Percentiles rank a stretch among this genome's conserved stretches.
These are phyloP conservation scores for Phlebopus sp. DNA, from an alignment of 1,284 basidiomycete genomes.

Conservation along the genomic window DNA sequence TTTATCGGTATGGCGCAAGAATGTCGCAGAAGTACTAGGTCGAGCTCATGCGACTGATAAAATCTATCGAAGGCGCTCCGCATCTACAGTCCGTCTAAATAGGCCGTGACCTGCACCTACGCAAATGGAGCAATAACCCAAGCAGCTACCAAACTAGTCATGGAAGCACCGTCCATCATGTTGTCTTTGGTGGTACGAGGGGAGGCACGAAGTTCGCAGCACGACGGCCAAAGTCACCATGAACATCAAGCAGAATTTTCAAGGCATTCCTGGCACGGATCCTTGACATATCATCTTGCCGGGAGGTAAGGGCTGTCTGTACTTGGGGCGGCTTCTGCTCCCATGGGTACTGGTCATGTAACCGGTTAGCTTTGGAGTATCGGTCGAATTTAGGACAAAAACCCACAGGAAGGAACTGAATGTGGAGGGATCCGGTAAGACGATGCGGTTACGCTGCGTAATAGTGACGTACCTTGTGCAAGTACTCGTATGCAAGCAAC, in stretches of 20 bases:
- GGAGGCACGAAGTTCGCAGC: constrained; percentile 35
- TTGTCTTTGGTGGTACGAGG: constrained; percentile 35
- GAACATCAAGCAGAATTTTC: constrained; percentile 81
- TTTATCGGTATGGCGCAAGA: constrained; percentile 24
- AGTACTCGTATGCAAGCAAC: constrained; percentile 82
- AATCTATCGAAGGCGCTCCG: too few relatives aligned
- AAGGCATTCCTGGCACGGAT: constrained; percentile 92
- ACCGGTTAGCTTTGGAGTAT: background rate
- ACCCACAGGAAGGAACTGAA: constrained; percentile 70
- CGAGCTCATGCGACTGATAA: background rate
- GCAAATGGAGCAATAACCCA: constrained; percentile 5
- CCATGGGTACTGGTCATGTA: constrained; percentile 66
- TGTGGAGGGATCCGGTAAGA: background rate
- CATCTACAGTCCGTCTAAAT: too few relatives aligned
- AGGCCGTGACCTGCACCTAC: constrained; percentile 4
- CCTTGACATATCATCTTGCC: constrained; percentile 80
- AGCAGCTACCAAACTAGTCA: background rate
- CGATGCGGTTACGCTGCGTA: background rate
- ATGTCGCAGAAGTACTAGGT: constrained; percentile 1
- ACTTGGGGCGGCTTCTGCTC: constrained; percentile 60
- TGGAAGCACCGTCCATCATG: constrained; percentile 10
- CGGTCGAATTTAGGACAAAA: constrained; percentile 16
- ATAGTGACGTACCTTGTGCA: constrained; percentile 56
- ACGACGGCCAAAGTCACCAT: constrained; percentile 76
- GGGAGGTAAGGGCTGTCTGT: constrained; percentile 68